Evolutionary conservation across 495 filamentous ascomycete species (phyloP).

Genomic region (Aspergillus steynii): DNA sequence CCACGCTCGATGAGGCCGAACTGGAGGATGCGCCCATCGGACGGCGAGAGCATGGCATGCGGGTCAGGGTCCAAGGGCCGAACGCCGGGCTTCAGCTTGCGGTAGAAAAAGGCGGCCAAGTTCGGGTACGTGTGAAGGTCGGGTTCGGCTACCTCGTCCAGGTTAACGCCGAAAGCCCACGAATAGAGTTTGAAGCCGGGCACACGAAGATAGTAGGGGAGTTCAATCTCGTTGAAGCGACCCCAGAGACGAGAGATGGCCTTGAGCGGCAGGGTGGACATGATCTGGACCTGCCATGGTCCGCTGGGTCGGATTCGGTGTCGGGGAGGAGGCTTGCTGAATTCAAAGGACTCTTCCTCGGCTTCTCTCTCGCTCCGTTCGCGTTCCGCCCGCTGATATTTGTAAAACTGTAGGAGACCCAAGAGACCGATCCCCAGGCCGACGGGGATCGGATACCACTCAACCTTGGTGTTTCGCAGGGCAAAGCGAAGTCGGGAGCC

Average conservation of each 20-base stretch:
- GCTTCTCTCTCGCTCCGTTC: slow-evolving; percentile 46
- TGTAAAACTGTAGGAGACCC: slow-evolving; percentile 83
- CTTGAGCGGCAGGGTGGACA: slow-evolving; percentile 94
- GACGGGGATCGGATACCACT: slow-evolving; percentile 96
- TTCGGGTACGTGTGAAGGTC: slow-evolving; percentile 91
- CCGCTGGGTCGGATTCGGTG: slow-evolving; percentile 78
- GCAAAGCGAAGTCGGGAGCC: slow-evolving; percentile 61
- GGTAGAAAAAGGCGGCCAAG: slow-evolving; percentile 96
- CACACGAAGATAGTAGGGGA: slow-evolving; percentile 85
- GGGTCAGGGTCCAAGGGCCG: slow-evolving; percentile 84
- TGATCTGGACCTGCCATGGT: slow-evolving; percentile 94
- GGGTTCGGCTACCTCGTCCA: slow-evolving; percentile 81
- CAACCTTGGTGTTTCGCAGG: slow-evolving; percentile 71
- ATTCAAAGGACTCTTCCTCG: slow-evolving; percentile 47
- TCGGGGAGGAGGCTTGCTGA: slow-evolving; percentile 59
- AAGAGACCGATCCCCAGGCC: slow-evolving; percentile 86
- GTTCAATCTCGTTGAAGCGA: slow-evolving; percentile 86
- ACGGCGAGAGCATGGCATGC: slow-evolving; percentile 76
- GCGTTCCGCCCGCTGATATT: slow-evolving; percentile 58
- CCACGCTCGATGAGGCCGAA: slow-evolving; percentile 89
- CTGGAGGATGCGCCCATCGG: slow-evolving; percentile 88
- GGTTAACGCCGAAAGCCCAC: slow-evolving; percentile 89
- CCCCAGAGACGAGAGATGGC: slow-evolving; percentile 93
- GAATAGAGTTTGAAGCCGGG: slow-evolving; percentile 96
- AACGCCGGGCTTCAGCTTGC: slow-evolving; percentile 82